Evolutionary conservation across 208 protist species (phyloP), one percentile per base, ranked within the genome.

Genomic region (Tritrichomonas foetus): DNA sequence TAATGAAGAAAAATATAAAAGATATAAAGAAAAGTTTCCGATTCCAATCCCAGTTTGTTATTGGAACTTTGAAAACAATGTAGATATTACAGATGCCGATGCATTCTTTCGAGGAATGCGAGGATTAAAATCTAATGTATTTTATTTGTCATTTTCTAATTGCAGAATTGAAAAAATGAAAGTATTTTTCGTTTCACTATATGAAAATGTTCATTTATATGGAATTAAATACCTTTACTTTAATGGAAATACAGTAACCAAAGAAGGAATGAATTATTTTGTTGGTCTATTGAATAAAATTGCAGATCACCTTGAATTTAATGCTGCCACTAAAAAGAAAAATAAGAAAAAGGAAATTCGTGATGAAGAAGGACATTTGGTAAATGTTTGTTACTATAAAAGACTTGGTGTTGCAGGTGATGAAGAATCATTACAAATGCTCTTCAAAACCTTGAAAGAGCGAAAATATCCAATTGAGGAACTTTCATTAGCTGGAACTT

Each of bases 201-300:
- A 0, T n/a, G 1, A 47, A 30, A 82, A 82, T 50, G 13, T 30
- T 11, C 14, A 16, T 27, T 82, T 82, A 8, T 25, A 50, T 8
- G 39, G 41, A 30, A 44, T 82, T 5, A 82, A 82, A 50, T 82
- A 82, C 41, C 74, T 82, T 41, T 82, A 50, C 50, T 82, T 82
- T 41, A 82, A 82, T 41, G 74, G 74, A 47, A 82, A 82, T 41
- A 47, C 41, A 27, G 3, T 39, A 30, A 30, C 5, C 3, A 39
- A 44, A 82, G 74, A 82, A 30, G 33, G 39, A 20, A 39, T 47
- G 33, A 82, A 47, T 49, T 44, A 50, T 39, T 82, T 30, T 41
- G 16, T 61, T 16, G 16, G 16, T 61, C 53, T 22, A 22, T 61
- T 61, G 16, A 61, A 61, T 61, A 16, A 61, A 61, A 22, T 61